phyloP scores from a whole-genome alignment of 805 yeast genomes.

The Pichia ethanolica region DNA sequence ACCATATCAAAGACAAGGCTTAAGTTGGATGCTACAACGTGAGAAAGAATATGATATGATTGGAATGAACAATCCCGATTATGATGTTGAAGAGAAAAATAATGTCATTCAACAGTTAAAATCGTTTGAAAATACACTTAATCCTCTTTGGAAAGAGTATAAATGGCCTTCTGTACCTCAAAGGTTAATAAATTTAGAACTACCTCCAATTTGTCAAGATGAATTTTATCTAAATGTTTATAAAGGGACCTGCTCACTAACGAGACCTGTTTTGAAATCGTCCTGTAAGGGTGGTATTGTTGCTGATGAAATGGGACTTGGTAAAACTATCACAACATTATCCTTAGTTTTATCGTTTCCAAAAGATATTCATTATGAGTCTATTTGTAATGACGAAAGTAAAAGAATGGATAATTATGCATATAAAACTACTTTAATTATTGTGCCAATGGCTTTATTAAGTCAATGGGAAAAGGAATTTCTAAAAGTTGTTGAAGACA shows the following conservation, averaged over 20 bases:
- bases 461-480: constrained; percentile 89
- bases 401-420: constrained; percentile 42
- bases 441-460: constrained; percentile 87
- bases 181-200: constrained; percentile 1
- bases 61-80: constrained; percentile 25
- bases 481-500: constrained; percentile 42
- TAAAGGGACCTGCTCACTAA: constrained; percentile 68
- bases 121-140: constrained; percentile 43
- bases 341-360: constrained; percentile 66
- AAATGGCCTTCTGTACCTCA: constrained; percentile 52
- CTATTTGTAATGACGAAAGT: constrained; percentile 10
- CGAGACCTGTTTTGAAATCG: constrained; percentile 57
- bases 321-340: constrained; percentile 81
- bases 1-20: constrained; percentile 76
- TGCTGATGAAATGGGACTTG: constrained; percentile 97
- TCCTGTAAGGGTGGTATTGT: constrained; percentile 74
- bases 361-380: constrained; percentile 30
- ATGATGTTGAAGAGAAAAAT: constrained; percentile 17
- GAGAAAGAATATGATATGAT: constrained; percentile 54
- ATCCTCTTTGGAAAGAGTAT: constrained; percentile 81
- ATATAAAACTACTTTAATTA: constrained; percentile 60
- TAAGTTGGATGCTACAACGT: constrained; percentile 83
- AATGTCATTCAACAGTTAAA: constrained; percentile 19
- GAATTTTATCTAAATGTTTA: constrained; percentile 69
- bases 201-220: not conserved